Base-by-base conservation (phyloP, 1,284 basidiomycete genomes). In the Apiotrichum veenhuisii region DNA sequence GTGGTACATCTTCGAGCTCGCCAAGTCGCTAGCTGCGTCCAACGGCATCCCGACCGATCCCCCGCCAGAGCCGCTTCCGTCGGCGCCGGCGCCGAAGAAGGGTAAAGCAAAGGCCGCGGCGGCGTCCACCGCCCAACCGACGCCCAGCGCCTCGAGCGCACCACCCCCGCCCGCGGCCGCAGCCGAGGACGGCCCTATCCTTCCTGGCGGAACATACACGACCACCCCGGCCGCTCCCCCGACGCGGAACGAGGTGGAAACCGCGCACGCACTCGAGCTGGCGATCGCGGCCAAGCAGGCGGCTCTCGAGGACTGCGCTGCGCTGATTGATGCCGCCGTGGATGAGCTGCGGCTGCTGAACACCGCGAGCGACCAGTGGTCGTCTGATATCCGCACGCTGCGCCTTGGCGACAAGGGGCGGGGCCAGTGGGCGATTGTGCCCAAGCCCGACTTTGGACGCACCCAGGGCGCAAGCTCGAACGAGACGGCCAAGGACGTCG, bases 1-100 rank as follows among this genome's bases (percentile, higher is more conserved):
- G n/a, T 76, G 71, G 71, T 73, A 64, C 43, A 64, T 66, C 5
- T 59, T 73, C 17, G 71, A 76, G 55, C 62, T 76, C 8, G 69
- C 67, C 40, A 72, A 71, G 51, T 71, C 69, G 5, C 66, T 76
- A 14, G 50, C 64, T 1, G 53, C 55, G 2, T 67, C 66, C 2
- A 55, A 65, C 0, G 42, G 49, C 7, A 69, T 64, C 46, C 54
- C 64, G 8, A 50, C 60, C n/a, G 62, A 71, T 30, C 67, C 71
- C 1, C 73, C 73, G 7, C 57, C 63, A 7, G 55, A 63, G n/a
- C 66, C 66, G 5, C 23, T 57, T 10, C 52, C 57, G 12, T 33
- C 51, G 12, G 50, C 46, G 0, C 52, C 55, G 8, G 18, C 7
- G 15, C 37, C 36, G 9, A 58, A 55, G 38, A 58, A 58, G 48